A percentile compares a stretch with the other conserved stretches of the same genome.
Evolutionary conservation across 2,329 filamentous ascomycete genomes (phyloP).

Genomic region (Coniella lustricola): DNA sequence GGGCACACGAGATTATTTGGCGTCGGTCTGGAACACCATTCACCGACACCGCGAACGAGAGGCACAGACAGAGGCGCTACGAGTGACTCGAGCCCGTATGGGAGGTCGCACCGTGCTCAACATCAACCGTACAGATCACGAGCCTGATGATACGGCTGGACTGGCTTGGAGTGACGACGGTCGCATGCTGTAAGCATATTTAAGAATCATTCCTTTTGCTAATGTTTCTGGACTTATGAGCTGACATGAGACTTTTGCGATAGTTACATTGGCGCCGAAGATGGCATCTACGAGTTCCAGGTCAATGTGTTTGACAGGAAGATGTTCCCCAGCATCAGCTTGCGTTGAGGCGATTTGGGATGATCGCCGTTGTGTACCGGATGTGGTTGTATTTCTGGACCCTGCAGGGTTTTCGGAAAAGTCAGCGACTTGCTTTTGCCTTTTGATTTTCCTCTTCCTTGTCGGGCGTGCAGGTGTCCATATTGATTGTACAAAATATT

Average conservation of each 20-base stretch:
- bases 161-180: slow-evolving; percentile 57
- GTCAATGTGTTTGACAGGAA: slow-evolving; percentile 59
- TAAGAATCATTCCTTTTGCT: not conserved
- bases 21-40: slow-evolving; percentile 14
- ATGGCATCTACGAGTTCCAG: slow-evolving; percentile 69
- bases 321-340: slow-evolving; percentile 46
- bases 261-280: slow-evolving; percentile 59
- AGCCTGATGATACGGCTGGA: slow-evolving; percentile 53
- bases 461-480: too few relatives aligned
- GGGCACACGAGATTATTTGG: slow-evolving; percentile 11
- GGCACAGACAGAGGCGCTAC: slow-evolving; percentile 8
- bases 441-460: too few relatives aligned
- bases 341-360: slow-evolving; percentile 33
- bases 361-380: not conserved
- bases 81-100: slow-evolving; percentile 5
- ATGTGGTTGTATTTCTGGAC: not conserved
- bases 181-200: slow-evolving; percentile 44
- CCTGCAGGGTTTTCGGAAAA: too few relatives aligned
- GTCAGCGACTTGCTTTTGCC: too few relatives aligned
- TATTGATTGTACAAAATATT: too few relatives aligned
- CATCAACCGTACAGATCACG: slow-evolving; percentile 21
- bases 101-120: slow-evolving; percentile 3
- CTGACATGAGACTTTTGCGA: slow-evolving; percentile 18
- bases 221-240: not conserved
- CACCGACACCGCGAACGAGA: slow-evolving; percentile 11